A percentile compares a stretch with the other conserved stretches of the same genome.
These are phyloP conservation scores for Dimocarpus longan DNA, from an alignment of 345 rosid species.

Conservation along the genomic window DNA sequence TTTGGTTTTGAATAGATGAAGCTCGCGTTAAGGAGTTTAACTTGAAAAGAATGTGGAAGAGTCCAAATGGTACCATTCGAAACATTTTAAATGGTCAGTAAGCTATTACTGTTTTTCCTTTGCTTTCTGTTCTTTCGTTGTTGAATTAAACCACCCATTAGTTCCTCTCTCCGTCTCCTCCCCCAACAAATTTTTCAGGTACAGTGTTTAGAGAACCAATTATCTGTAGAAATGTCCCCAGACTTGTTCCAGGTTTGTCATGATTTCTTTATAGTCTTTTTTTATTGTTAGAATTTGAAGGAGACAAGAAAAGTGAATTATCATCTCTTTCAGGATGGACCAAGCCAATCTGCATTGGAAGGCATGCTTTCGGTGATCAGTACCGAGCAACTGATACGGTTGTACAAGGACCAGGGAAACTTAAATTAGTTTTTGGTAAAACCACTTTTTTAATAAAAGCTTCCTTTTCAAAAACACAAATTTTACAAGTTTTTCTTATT, in stretches of 20 bases:
- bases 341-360: conserved; percentile 92
- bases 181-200: conserved; percentile 49
- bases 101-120: neutral
- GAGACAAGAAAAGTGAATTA: neutral
- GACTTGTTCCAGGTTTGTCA: conserved; percentile 72
- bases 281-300: neutral
- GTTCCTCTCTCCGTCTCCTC: neutral
- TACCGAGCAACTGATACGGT: conserved; percentile 85
- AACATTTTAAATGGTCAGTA: conserved; percentile 84
- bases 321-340: conserved; percentile 70
- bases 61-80: conserved; percentile 94
- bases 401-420: conserved; percentile 72
- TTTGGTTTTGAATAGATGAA: conserved; percentile 59
- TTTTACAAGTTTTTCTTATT: neutral
- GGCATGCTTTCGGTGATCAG: conserved; percentile 99
- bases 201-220: conserved; percentile 96
- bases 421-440: conserved; percentile 75
- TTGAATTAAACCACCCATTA: neutral
- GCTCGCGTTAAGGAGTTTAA: conserved; percentile 75
- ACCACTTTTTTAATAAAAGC: conserved; percentile 1
- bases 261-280: conserved; percentile 4
- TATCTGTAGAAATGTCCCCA: conserved; percentile 76
- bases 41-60: conserved; percentile 91
- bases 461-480: neutral
- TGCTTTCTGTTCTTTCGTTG: neutral